Evolutionary conservation across 164 flowering plant species (phyloP), one percentile per base, ranked within the genome.

Genomic region (Cinnamomum chago): DNA sequence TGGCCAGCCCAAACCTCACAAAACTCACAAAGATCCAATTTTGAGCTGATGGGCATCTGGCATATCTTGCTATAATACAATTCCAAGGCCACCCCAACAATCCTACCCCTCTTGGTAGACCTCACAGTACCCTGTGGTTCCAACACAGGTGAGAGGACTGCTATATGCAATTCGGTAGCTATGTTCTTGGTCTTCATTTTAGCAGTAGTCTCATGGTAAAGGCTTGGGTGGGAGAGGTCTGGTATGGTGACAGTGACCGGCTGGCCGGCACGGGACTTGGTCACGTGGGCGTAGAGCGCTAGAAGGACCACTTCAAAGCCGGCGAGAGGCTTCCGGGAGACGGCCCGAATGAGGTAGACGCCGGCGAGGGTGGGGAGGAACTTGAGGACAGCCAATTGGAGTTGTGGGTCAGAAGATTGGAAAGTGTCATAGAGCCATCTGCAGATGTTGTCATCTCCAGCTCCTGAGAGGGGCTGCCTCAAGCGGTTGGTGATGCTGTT

Each of bases 371-470:
- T 78, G 68, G 98, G 98, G 62, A 91, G 72, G 88, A 83, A 87
- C 11, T 91, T 84, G 67, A 92, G 84, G 73, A 92, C 97, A 65
- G 88, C 86, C 50, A 91, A 89, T 55, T 87, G 92, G 79, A 92
- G 91, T n/a, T 69, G 69, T 13, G 93, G 87, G 70, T 88, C 87
- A 50, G 86, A 67, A 73, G 95, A 81, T 67, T 94, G 97, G 89
- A 94, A 92, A 17, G 97, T 88, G 82, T 94, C 95, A 84, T 94
- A 91, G 73, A 94, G 90, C 98, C 98, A 94, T 13, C 95, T 90
- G 75, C 98, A 94, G 35, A 94, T 93, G 74, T 82, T 75, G 86
- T 94, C 85, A 81, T 91, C 88, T 23, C 93, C 97, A 14, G 90
- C 80, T 50, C 97, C 97, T 62, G 97, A 91, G 76, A 76, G 69